Base-by-base conservation (phyloP, 2,329 filamentous ascomycete genomes). In the Moelleriella libera region DNA sequence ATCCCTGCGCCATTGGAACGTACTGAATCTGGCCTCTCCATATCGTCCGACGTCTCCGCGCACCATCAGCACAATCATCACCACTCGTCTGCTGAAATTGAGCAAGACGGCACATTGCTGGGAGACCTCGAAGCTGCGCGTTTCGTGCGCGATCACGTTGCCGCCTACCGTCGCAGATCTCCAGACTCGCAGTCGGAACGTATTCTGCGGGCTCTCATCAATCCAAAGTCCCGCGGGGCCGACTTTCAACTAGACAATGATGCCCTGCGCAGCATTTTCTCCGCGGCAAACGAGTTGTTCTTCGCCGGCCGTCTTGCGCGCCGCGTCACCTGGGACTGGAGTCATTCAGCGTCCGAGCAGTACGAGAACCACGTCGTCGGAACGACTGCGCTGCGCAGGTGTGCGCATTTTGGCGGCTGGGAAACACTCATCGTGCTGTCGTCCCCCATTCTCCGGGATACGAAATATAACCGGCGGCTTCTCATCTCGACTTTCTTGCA, bases 401-500 rank as follows among this genome's bases (percentile, higher is more conserved):
- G 66, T 14, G 62, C 66, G 11, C 57, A 59, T 31, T 56, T 63
- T 2, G 68, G 70, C 29, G 78, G 77, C 9, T 80, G 73, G 55
- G 79, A 83, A 60, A 81, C 78, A 1, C 65, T 80, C 30, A 79
- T 83, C 45, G 71, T 80, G 5, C 63, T 83, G 10, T 82, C 78
- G 4, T 68, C 69, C 2, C 72, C 76, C 0, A 78, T 82, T 11
- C 67, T 82, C n/a, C 66, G 65, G 40, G 68, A 75, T 52, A 67
- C 61, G 11, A 68, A 65, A 45, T 83, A 78, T 59, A 79, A 78
- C 57, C 65, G 78, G 5, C 68, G 76, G 6, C 66, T 83, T 12
- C 68, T 83, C 47, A 79, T 83, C 45, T 77, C 75, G 6, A 80
- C 79, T 0, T 82, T 83, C 52, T 56, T 83, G 44, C 80, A 83